Evolutionary conservation across 148 eudicot genomes (phyloP).

Genomic region (Beta vulgaris): DNA sequence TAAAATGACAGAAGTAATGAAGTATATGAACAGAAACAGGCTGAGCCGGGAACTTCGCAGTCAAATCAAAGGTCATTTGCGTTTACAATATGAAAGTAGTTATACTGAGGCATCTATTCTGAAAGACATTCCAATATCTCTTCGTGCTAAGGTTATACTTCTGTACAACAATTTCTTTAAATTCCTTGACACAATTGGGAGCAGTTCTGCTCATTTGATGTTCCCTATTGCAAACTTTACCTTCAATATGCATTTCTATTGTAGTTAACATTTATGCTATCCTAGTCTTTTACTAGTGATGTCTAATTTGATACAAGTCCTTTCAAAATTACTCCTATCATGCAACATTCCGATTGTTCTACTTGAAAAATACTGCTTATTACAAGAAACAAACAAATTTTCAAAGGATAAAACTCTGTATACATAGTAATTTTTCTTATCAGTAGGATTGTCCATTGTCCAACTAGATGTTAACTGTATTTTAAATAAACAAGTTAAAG

Average conservation of each 20-base stretch:
- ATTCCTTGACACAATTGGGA: not conserved
- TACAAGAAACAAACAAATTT: too few relatives aligned
- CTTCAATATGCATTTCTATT: not conserved
- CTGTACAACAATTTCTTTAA: not conserved
- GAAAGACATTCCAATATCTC: conserved; percentile 64
- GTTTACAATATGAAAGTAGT: conserved; percentile 69
- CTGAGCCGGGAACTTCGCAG: conserved; percentile 56
- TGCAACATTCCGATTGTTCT: too few relatives aligned
- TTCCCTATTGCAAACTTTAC: not conserved
- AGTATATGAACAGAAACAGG: conserved; percentile 62
- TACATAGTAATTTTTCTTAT: too few relatives aligned
- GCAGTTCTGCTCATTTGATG: not conserved
- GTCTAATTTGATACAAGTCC: not conserved
- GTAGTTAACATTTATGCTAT: not conserved
- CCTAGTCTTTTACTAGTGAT: not conserved
- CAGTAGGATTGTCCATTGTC: too few relatives aligned
- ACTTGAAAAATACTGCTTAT: too few relatives aligned
- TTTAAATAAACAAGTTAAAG: too few relatives aligned
- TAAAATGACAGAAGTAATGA: conserved; percentile 65
- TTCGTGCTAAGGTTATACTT: conserved; percentile 60
- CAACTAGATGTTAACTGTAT: too few relatives aligned
- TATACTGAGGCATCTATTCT: conserved; percentile 63
- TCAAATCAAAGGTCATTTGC: conserved; percentile 70
- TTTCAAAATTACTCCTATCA: too few relatives aligned
- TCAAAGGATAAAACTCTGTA: too few relatives aligned